A percentile compares a stretch with the other conserved stretches of the same genome.
Conservation (phyloP, 1,284 basidiomycete species). For the Cryptococcus hybrid region DNA sequence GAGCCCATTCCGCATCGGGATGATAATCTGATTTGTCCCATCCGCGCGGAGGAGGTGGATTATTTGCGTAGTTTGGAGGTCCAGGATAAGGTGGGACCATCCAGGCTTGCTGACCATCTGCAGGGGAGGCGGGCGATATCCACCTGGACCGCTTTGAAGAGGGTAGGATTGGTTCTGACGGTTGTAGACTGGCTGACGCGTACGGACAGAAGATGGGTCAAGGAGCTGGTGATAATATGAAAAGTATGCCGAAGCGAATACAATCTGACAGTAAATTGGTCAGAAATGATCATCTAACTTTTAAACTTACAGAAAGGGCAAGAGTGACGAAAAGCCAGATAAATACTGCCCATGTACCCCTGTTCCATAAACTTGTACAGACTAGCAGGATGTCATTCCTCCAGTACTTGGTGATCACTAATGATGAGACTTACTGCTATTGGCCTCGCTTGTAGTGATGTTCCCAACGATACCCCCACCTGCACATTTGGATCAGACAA, state of each 20-base stretch:
- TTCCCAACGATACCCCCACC: slow-evolving; percentile 8
- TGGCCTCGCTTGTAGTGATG: slow-evolving; percentile 7
- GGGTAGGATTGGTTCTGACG: slow-evolving; percentile 19
- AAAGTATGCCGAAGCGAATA: slow-evolving; percentile 64
- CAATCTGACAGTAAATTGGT: slow-evolving; percentile 38
- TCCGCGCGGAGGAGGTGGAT: slow-evolving; percentile 10
- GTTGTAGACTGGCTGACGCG: slow-evolving; percentile 19
- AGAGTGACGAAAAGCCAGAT: slow-evolving; percentile 59
- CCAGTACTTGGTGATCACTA: not conserved
- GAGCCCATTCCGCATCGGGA: slow-evolving; percentile 34
- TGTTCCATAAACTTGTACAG: slow-evolving; percentile 60
- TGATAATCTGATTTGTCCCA: slow-evolving; percentile 38
- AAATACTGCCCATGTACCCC: slow-evolving; percentile 62
- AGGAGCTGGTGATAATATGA: slow-evolving; percentile 67
- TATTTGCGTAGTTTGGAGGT: slow-evolving; percentile 24
- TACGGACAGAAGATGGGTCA: slow-evolving; percentile 58
- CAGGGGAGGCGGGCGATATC: slow-evolving; percentile 21
- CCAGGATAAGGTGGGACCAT: slow-evolving; percentile 48
- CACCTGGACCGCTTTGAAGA: slow-evolving; percentile 15
- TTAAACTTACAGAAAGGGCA: slow-evolving; percentile 30
- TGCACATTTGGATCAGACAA: not conserved
- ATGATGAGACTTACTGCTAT: slow-evolving; percentile 39
- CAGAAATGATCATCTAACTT: slow-evolving; percentile 43
- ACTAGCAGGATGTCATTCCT: slow-evolving; percentile 26
- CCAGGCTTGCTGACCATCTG: slow-evolving; percentile 28